A percentile compares a stretch with the other conserved stretches of the same genome.
These are phyloP conservation scores for Colletotrichum ledebouriae DNA, from an alignment of 2,329 filamentous ascomycete species.

Conservation along the genomic window DNA sequence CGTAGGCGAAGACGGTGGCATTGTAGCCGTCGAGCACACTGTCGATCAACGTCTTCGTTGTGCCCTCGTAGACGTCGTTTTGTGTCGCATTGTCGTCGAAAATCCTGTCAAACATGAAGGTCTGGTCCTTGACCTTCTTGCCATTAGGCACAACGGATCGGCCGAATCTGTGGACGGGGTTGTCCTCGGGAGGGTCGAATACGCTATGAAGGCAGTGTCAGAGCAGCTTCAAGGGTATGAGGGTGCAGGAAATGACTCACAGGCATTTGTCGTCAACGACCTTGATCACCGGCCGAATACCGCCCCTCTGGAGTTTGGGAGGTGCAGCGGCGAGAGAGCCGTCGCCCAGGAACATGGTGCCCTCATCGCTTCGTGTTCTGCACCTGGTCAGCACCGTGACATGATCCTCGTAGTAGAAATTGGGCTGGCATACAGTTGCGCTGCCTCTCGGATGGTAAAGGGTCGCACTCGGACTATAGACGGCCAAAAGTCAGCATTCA, in stretches of 20 bases:
- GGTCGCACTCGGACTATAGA: conserved; percentile 75
- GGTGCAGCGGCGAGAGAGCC: conserved; percentile 91
- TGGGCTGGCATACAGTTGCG: conserved; percentile 75
- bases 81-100: conserved; percentile 97
- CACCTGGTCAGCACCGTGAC: conserved; percentile 16
- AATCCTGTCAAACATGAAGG: conserved; percentile 95
- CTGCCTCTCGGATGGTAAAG: conserved; percentile 91
- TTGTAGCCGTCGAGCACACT: conserved; percentile 98
- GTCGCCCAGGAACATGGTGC: conserved; percentile 93
- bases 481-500: conserved; percentile 9
- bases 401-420: neutral
- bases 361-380: conserved; percentile 76
- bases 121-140: conserved; percentile 96
- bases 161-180: conserved; percentile 88
- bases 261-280: conserved; percentile 96
- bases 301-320: conserved; percentile 87
- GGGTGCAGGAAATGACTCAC: conserved; percentile 67
- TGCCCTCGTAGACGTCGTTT: conserved; percentile 94
- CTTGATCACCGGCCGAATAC: conserved; percentile 92
- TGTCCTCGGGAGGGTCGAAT: conserved; percentile 97
- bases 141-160: conserved; percentile 84
- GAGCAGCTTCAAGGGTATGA: conserved; percentile 10
- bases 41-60: conserved; percentile 89
- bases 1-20: conserved; percentile 98
- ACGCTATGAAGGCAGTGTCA: conserved; percentile 69